These are phyloP conservation scores for Bothriochloa decipiens DNA, from an alignment of 176 grass and related monocot genomes.

Conservation along the genomic window DNA sequence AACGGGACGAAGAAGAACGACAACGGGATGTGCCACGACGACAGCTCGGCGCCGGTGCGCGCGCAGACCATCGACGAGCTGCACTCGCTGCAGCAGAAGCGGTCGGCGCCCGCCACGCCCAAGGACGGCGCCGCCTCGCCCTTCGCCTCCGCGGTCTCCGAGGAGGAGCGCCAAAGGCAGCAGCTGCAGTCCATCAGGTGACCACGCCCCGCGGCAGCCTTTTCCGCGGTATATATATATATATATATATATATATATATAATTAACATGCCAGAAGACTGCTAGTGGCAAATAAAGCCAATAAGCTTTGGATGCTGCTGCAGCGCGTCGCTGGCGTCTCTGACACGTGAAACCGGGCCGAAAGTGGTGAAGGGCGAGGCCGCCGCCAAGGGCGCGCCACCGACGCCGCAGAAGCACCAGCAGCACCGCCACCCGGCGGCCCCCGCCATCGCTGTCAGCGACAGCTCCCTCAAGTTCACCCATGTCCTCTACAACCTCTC, in stretches of 20 bases:
- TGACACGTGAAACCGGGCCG: conserved; percentile 88
- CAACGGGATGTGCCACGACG: conserved; percentile 93
- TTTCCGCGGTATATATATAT: no score
- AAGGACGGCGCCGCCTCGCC: conserved; percentile 46
- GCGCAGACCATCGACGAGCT: conserved; percentile 98
- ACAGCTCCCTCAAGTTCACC: conserved; percentile 99
- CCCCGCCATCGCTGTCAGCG: conserved; percentile 85
- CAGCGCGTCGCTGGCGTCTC: conserved; percentile 95
- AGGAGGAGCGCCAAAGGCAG: conserved; percentile 61
- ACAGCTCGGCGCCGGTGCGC: conserved; percentile 74
- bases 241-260: no score
- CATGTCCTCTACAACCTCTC: conserved; percentile 99
- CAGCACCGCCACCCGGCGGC: conserved; percentile 73
- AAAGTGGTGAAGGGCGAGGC: conserved; percentile 70
- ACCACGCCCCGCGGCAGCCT: neutral
- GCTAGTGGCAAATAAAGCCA: no score
- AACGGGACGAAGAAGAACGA: conserved; percentile 52
- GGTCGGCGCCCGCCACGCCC: conserved; percentile 75
- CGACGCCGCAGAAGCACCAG: conserved; percentile 36
- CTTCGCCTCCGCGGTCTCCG: conserved; percentile 56
- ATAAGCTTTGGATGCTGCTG: conserved; percentile 8
- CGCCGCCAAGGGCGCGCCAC: conserved; percentile 33
- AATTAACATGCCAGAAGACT: no score
- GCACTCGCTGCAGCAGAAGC: conserved; percentile 85
- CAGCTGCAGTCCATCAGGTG: conserved; percentile 98